A percentile compares a stretch with the other conserved stretches of the same genome.
Conservation (phyloP, 2,329 filamentous ascomycete genomes). For the Hyphodiscus sp. region DNA sequence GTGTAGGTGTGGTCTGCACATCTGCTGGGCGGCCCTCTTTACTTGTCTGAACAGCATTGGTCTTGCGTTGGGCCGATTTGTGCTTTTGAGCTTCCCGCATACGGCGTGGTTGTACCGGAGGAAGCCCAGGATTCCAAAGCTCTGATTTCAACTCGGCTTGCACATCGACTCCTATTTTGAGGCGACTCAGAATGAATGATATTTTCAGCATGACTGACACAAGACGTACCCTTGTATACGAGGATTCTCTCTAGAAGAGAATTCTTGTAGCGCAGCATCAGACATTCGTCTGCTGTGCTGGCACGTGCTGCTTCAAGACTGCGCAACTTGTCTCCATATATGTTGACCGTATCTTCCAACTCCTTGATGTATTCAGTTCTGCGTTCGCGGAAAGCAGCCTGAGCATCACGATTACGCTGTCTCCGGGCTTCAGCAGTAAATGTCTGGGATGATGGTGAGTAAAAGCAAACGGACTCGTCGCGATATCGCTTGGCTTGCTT, state of each 20-base stretch:
- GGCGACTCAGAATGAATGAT: too few species aligned
- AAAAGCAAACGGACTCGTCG: neutral
- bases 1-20: neutral
- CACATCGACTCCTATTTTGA: neutral
- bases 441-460: neutral
- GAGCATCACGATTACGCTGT: slow-evolving; percentile 90
- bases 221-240: slow-evolving; percentile 73
- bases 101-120: neutral
- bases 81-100: neutral
- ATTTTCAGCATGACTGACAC: neutral
- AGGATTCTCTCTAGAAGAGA: slow-evolving; percentile 89
- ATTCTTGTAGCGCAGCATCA: slow-evolving; percentile 98
- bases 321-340: slow-evolving; percentile 86
- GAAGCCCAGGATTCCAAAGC: neutral
- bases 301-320: slow-evolving; percentile 87
- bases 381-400: slow-evolving; percentile 91
- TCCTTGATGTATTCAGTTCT: slow-evolving; percentile 98
- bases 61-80: neutral
- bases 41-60: neutral
- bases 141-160: neutral
- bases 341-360: slow-evolving; percentile 89
- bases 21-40: neutral
- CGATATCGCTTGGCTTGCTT: neutral
- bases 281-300: slow-evolving; percentile 85
- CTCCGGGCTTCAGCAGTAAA: slow-evolving; percentile 89